Base-by-base conservation (phyloP, 805 yeast genomes). In the Yamadazyma kitorensis region DNA sequence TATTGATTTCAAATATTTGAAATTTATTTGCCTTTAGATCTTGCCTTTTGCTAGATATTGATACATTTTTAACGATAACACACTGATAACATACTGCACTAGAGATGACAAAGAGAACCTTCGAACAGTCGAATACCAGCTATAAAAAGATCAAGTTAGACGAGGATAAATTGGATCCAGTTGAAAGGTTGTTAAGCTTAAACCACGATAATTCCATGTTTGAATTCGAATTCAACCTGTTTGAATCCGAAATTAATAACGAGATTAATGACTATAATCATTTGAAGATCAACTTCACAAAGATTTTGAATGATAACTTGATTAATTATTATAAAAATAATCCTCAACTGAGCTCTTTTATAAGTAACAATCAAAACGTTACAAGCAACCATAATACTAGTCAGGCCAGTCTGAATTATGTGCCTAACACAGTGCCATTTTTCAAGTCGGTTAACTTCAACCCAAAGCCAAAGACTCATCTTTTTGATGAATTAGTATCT, bases 91-190 rank as follows among this genome's bases (percentile, higher is more conserved):
- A n/a, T n/a, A n/a, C n/a, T n/a, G n/a, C n/a, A n/a, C n/a, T n/a
- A n/a, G n/a, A n/a, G n/a, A n/a, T n/a, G n/a, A n/a, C n/a, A n/a
- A n/a, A n/a, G n/a, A n/a, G n/a, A n/a, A n/a, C n/a, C n/a, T n/a
- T n/a, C n/a, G n/a, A n/a, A n/a, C n/a, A n/a, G n/a, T n/a, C n/a
- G 7, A 10, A 24, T 9, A 8, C 9, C 27, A 24, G 12, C 9
- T 24, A 24, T n/a, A 20, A 20, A 11, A 11, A 11, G 23, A 20
- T 26, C 7, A 35, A 29, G 12, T 9, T 22, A 7, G 39, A 39
- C 21, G 31, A 48, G 19, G 68, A 64, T 39, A 59, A 48, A 34
- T 55, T 65, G 17, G 72, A 67, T 43, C 72, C 72, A 5, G 70
- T 67, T 33, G 69, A 66, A 43, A 64, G 55, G 40, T 53, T 67